A percentile compares a stretch with the other conserved stretches of the same genome.
These are phyloP conservation scores for Cutaneotrichosporon daszewskae DNA, from an alignment of 1,284 basidiomycete species.

Conservation along the genomic window DNA sequence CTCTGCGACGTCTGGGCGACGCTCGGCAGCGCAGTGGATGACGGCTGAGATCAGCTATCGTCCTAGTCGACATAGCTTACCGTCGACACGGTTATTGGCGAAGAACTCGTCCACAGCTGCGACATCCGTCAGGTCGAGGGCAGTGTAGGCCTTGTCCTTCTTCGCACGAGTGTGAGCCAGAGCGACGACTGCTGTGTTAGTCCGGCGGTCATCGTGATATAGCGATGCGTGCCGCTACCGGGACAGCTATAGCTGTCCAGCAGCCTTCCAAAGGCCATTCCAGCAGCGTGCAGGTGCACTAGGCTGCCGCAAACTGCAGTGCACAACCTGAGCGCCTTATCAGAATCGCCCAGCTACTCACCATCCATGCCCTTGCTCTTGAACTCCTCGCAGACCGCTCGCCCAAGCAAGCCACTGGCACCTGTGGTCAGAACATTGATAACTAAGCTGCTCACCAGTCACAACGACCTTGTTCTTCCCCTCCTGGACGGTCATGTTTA, in stretches of 20 bases:
- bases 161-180: constrained; percentile 47
- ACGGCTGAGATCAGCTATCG: constrained; percentile 30
- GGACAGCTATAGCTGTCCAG: no score
- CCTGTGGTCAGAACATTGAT: constrained; percentile 27
- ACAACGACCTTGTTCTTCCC: constrained; percentile 23
- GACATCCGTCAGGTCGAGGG: constrained; percentile 50
- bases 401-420: constrained; percentile 52
- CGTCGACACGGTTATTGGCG: constrained; percentile 38
- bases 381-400: constrained; percentile 44
- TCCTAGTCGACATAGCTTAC: constrained; percentile 13
- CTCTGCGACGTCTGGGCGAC: constrained; percentile 47
- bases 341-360: no score
- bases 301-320: no score
- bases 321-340: no score
- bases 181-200: constrained; percentile 41
- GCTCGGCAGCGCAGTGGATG: constrained; percentile 52
- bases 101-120: constrained; percentile 46
- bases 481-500: neutral
- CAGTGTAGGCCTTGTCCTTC: constrained; percentile 32
- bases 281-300: no score
- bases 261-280: no score
- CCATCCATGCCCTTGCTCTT: no score
- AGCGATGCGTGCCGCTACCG: no score
- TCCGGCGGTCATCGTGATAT: no score
- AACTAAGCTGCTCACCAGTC: constrained; percentile 18